Base-by-base conservation (phyloP, 2,329 filamentous ascomycete species). In the Aspergillus fructus region DNA sequence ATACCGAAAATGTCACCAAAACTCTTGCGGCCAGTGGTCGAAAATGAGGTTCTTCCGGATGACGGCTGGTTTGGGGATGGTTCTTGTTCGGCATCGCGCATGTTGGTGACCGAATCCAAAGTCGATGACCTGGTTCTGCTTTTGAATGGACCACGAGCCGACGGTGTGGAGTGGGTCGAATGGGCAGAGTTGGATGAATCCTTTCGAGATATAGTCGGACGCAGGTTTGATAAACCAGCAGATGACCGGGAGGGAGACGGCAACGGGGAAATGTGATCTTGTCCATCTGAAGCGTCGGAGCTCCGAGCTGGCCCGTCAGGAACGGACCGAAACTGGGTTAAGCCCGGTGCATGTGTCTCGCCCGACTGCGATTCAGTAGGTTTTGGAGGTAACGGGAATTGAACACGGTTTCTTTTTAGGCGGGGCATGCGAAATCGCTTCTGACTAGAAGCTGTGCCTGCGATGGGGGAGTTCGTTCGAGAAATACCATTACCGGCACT, bases 381-480 rank as follows among this genome's bases (percentile, higher is more conserved):
- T 73, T 89, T 92, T 62, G 93, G 87, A 41, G 91, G 92, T n/a
- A 97, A 81, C 57, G 93, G 93, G 67, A 97, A 97, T 37, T 97
- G 78, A 3, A 85, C 87, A 59, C 89, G 86, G 68, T 89, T 91
- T 67, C 87, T 89, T 67, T 86, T 89, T 62, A 91, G 83, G 52
- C 91, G 88, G 34, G 88, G 85, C 61, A 97, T 81, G 57, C 87
- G 87, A 71, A 97, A 96, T 70, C 96, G 91, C 24, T 88, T 88
- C 21, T 83, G 89, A 37, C 84, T 87, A 5, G 85, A 84, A 30
- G 43, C 39, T 81, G 83, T 77, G 9, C 83, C 85, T 61, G 89
- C 85, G 11, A 86, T 88, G 6, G 85, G 87, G 45, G 81, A 87
- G 53, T 81, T 83, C 62, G 78, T 83, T 49, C 81, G 82, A 73